These are phyloP conservation scores for Rheum nobile DNA, from an alignment of 148 eudicot genomes.

Conservation along the genomic window DNA sequence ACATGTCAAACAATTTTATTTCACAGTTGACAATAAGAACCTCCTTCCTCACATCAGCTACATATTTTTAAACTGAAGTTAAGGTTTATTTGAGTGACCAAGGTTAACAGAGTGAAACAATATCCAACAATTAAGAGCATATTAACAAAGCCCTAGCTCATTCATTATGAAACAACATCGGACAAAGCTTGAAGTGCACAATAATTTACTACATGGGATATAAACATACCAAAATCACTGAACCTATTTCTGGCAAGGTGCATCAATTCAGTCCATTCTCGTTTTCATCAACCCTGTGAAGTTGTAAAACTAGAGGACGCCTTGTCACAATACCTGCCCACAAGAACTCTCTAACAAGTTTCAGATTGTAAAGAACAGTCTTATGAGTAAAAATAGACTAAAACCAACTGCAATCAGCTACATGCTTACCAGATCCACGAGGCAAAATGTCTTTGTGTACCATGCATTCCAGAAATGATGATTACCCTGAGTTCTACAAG, in stretches of 20 bases:
- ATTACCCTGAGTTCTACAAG: constrained; percentile 90
- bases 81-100: background rate
- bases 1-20: too few species aligned
- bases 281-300: constrained; percentile 80
- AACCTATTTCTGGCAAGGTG: constrained; percentile 71
- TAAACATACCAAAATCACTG: constrained; percentile 74
- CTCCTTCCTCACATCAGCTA: constrained; percentile 97
- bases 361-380: background rate
- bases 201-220: background rate
- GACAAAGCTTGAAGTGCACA: background rate
- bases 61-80: constrained; percentile 6
- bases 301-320: constrained; percentile 95
- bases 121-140: background rate
- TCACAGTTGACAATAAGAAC: too few species aligned
- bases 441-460: constrained; percentile 98
- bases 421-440: constrained; percentile 85
- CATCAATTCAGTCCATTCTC: constrained; percentile 96
- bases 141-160: background rate
- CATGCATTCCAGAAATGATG: constrained; percentile 87
- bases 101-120: background rate
- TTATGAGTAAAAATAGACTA: background rate
- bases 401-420: background rate
- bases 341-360: background rate
- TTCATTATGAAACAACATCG: background rate
- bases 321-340: constrained; percentile 89